These are phyloP conservation scores for Ustulina deusta DNA, from an alignment of 2,329 filamentous ascomycete genomes.

Conservation along the genomic window DNA sequence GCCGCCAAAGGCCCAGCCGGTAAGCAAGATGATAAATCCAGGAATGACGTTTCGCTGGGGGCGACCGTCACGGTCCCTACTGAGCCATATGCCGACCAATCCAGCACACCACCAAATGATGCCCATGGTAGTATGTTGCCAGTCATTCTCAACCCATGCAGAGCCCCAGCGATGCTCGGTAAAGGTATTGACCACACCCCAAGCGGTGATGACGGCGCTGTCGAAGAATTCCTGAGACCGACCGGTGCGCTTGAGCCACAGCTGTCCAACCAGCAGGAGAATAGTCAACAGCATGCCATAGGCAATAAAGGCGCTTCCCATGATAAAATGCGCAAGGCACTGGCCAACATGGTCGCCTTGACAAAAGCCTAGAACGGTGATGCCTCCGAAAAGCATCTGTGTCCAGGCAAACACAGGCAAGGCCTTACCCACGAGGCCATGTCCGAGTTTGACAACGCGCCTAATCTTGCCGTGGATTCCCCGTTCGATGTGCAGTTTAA, in stretches of 20 bases:
- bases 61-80: slow-evolving; percentile 81
- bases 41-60: slow-evolving; percentile 95
- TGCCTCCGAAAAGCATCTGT: slow-evolving; percentile 96
- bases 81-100: slow-evolving; percentile 91
- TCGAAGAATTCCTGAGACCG: slow-evolving; percentile 98
- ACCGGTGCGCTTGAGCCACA: slow-evolving; percentile 84
- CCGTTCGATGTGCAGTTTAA: slow-evolving; percentile 88
- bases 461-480: slow-evolving; percentile 85
- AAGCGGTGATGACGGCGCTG: slow-evolving; percentile 87
- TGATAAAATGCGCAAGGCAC: slow-evolving; percentile 97
- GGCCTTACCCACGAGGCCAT: slow-evolving; percentile 85
- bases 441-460: slow-evolving; percentile 75
- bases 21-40: slow-evolving; percentile 89
- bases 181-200: slow-evolving; percentile 98
- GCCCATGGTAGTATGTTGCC: slow-evolving; percentile 99
- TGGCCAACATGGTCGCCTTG: slow-evolving; percentile 91
- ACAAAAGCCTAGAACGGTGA: slow-evolving; percentile 92
- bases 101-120: slow-evolving; percentile 98
- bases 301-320: slow-evolving; percentile 95
- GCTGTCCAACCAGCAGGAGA: slow-evolving; percentile 86
- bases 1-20: slow-evolving; percentile 94
- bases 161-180: slow-evolving; percentile 96
- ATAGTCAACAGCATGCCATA: slow-evolving; percentile 92
- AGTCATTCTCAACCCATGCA: slow-evolving; percentile 90
- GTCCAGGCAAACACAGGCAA: slow-evolving; percentile 90